Conservation (phyloP, 495 filamentous ascomycete species). For the Bathelium albidoporum region DNA sequence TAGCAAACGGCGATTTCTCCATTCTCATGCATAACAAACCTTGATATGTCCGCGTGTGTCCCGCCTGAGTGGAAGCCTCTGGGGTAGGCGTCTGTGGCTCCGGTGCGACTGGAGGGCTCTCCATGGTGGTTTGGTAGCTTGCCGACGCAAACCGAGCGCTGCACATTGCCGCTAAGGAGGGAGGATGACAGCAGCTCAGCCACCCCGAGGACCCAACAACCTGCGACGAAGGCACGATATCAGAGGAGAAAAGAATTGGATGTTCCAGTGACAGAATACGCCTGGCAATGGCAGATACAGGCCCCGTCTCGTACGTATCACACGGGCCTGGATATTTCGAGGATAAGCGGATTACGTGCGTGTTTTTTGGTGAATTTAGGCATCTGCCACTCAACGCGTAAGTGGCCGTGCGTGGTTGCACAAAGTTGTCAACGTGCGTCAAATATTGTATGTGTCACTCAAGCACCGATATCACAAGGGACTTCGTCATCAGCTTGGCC, state of each 20-base stretch:
- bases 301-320: no score
- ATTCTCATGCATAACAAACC: constrained; percentile 5
- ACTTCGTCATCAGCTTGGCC: background rate
- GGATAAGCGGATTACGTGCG: no score
- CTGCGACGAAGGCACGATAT: background rate
- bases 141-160: constrained; percentile 4
- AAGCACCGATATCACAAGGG: background rate
- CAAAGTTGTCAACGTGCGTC: background rate
- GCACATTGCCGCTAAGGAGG: background rate
- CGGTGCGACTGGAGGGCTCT: background rate
- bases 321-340: no score
- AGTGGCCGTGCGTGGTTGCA: background rate
- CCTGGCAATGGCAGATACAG: no score
- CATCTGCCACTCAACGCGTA: background rate
- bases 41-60: constrained; percentile 17
- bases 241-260: background rate
- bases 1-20: background rate
- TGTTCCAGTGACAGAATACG: background rate
- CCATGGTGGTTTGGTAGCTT: constrained; percentile 1
- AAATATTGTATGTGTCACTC: background rate
- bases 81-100: background rate
- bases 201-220: background rate
- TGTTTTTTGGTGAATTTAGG: background rate
- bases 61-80: background rate
- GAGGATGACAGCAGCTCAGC: background rate